Conservation (phyloP, 345 rosid species). For the Kandelia obovata region DNA sequence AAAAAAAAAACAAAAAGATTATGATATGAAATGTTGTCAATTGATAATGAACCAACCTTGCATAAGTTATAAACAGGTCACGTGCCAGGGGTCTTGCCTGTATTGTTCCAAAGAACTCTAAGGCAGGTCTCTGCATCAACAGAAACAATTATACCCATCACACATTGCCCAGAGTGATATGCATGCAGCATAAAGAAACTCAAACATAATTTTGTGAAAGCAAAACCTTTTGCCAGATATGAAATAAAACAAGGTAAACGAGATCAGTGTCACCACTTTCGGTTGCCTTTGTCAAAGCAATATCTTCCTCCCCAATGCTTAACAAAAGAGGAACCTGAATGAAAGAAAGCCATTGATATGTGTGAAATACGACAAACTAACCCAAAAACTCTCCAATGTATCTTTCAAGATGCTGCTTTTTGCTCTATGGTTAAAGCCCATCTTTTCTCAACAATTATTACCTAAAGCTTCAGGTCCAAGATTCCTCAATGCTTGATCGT, state of each 20-base stretch:
- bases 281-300: slow-evolving; percentile 82
- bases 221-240: slow-evolving; percentile 91
- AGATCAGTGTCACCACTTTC: slow-evolving; percentile 98
- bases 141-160: slow-evolving; percentile 5
- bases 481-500: slow-evolving; percentile 13
- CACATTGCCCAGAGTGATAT: background rate
- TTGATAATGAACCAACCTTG: slow-evolving; percentile 45
- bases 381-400: too few relatives aligned
- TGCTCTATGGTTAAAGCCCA: too few relatives aligned
- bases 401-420: too few relatives aligned
- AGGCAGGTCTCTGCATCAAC: slow-evolving; percentile 66
- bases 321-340: slow-evolving; percentile 82
- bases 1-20: background rate
- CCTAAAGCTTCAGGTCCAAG: too few relatives aligned
- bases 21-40: background rate
- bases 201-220: background rate
- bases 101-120: slow-evolving; percentile 85
- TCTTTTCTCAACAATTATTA: too few relatives aligned
- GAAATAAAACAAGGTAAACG: slow-evolving; percentile 90
- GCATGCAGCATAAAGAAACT: background rate
- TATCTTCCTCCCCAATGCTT: slow-evolving; percentile 96
- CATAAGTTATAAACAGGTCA: slow-evolving; percentile 70
- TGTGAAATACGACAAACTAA: too few relatives aligned
- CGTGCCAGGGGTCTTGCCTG: slow-evolving; percentile 84
- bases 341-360: background rate